Evolutionary conservation across 768 basidiomycete genomes (phyloP).

Genomic region (Podaxis sp.): DNA sequence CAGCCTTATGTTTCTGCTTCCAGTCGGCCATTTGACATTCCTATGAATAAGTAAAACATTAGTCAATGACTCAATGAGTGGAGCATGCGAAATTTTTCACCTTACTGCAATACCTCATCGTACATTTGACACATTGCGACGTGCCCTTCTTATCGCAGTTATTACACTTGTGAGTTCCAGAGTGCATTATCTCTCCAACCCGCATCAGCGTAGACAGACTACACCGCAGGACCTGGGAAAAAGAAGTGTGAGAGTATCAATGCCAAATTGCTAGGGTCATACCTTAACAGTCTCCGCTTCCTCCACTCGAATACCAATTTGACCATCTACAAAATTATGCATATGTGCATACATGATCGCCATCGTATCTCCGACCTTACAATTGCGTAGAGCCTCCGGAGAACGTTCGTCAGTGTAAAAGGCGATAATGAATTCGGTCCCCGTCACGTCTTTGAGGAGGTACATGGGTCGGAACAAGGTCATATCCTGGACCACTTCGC

Average conservation of each 20-base stretch:
- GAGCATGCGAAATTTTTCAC: background rate
- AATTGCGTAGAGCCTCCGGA: constrained; percentile 14
- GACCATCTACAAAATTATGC: constrained; percentile 28
- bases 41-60: background rate
- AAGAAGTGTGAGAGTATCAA: background rate
- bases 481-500: constrained; percentile 24
- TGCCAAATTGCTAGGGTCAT: background rate
- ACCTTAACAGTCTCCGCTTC: constrained; percentile 26
- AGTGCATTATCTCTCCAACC: constrained; percentile 18
- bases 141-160: constrained; percentile 20
- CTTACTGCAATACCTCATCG: constrained; percentile 26
- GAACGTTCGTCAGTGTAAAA: constrained; percentile 23
- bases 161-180: constrained; percentile 9
- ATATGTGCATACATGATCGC: constrained; percentile 29
- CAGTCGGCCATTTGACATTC: constrained; percentile 24
- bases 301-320: constrained; percentile 27
- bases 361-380: constrained; percentile 23
- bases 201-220: constrained; percentile 19
- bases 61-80: background rate
- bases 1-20: constrained; percentile 24
- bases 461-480: constrained; percentile 24
- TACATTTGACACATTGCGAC: constrained; percentile 10
- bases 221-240: constrained; percentile 18
- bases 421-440: constrained; percentile 21
- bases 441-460: constrained; percentile 26